Conservation (phyloP, 208 protist species). For the Tritrichomonas musculus region DNA sequence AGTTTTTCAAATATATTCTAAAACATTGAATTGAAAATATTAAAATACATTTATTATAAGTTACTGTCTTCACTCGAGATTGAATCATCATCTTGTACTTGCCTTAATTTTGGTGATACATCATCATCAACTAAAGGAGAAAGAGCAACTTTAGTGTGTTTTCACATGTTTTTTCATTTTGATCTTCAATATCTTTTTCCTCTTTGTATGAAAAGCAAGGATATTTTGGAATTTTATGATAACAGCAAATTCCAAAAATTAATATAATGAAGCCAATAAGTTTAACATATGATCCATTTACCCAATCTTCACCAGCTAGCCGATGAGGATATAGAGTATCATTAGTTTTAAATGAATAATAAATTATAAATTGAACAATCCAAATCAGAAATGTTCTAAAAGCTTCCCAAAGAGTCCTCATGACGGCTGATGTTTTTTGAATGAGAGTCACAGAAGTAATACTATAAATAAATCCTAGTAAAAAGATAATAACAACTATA, state of each 20-base stretch:
- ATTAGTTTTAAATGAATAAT: background rate
- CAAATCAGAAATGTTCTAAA: background rate
- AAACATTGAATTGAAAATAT: too few species aligned
- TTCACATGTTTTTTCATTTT: too few species aligned
- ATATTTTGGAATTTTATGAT: background rate
- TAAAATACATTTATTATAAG: too few species aligned
- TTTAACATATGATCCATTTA: background rate
- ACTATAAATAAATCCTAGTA: background rate
- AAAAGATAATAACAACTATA: background rate
- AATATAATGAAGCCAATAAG: background rate
- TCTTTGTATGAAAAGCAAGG: background rate
- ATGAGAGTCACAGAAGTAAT: background rate
- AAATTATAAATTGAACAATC: background rate
- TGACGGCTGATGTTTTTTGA: background rate
- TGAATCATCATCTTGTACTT: too few species aligned
- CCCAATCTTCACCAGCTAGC: background rate
- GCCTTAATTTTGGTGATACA: too few species aligned
- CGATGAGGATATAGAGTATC: background rate
- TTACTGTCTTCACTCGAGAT: too few species aligned
- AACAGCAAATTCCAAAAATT: background rate
- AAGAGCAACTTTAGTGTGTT: too few species aligned
- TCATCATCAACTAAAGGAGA: too few species aligned
- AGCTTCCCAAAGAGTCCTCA: background rate
- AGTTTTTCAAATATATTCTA: too few species aligned
- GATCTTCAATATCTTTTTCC: background rate